Base-by-base conservation (phyloP, 2,329 filamentous ascomycete species). In the Penicillium occitanis region DNA sequence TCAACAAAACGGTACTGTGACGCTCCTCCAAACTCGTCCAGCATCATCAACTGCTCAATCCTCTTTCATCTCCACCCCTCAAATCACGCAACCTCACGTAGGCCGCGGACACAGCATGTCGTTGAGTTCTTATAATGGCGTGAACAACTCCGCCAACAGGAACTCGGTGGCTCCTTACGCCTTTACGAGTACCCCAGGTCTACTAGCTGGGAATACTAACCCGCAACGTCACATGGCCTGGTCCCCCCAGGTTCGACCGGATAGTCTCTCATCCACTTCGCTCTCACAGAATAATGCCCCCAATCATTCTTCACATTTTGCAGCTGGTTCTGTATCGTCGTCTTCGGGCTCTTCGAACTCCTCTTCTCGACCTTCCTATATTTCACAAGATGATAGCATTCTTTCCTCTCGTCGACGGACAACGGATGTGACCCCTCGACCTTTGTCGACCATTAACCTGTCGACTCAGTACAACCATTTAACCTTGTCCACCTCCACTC, bases 111-210 rank as follows among this genome's bases (percentile, higher is more conserved):
- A 77, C 67, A 73, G 73, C 68, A 76, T 80, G 74, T 77, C 79
- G 64, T 79, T 79, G 70, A 76, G 76, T 61, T 81, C 81, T 72
- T 80, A 78, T 69, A 75, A 76, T 61, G 71, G 74, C 44, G 73
- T 75, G 67, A 59, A 46, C 60, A 75, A 73, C 65, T 74, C 73
- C 50, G 75, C 78, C 77, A 75, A 81, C 82, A 73, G 81, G 82
- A 74, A 83, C 76, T 87, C 89, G 14, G 87, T 91, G 68, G 90
- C 92, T 74, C 90, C 90, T 8, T 93, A 93, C 78, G 89, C 90
- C 50, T 93, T 93, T 74, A 90, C 87, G 2, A 85, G 83, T 71
- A 90, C 89, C n/a, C 89, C 90, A 28, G 88, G 84, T 69, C 78
- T 91, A 71, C 84, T 86, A 68, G 85, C 83, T 67, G 53, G 60